A percentile compares a stretch with the other conserved stretches of the same genome.
Conservation (phyloP, 208 protist genomes). For the Lotmaria passim region DNA sequence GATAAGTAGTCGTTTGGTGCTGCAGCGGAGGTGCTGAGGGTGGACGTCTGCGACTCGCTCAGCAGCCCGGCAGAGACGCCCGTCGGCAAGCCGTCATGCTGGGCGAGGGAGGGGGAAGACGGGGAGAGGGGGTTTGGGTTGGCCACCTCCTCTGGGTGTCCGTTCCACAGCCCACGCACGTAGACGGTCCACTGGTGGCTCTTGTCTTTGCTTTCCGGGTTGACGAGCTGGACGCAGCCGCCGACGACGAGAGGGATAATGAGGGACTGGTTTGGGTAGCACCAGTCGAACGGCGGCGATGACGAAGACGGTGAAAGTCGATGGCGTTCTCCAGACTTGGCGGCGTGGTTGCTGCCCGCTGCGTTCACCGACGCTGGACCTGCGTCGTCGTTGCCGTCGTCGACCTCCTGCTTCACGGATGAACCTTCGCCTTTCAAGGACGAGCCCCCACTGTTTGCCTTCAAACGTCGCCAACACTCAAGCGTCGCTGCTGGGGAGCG, state of each 20-base stretch:
- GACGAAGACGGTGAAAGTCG: too few species aligned
- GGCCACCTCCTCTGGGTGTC: slow-evolving; percentile 35
- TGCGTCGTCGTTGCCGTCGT: not conserved
- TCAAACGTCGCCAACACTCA: too few species aligned
- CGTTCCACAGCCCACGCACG: slow-evolving; percentile 83
- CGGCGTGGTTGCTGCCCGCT: too few species aligned
- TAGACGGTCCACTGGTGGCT: slow-evolving; percentile 91
- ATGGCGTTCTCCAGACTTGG: too few species aligned
- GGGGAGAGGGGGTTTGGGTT: not conserved
- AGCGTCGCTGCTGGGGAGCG: not conserved
- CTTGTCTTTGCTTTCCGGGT: slow-evolving; percentile 68
- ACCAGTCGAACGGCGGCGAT: not conserved
- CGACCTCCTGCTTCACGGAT: slow-evolving; percentile 13
- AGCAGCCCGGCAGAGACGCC: too few species aligned
- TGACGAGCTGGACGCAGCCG: slow-evolving; percentile 68
- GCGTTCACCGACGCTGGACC: not conserved
- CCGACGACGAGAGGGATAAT: slow-evolving; percentile 77
- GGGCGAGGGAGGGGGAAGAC: not conserved
- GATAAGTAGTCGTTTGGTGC: slow-evolving; percentile 59
- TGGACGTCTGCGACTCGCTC: slow-evolving; percentile 24
- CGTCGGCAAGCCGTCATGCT: too few species aligned
- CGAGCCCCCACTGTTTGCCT: not conserved
- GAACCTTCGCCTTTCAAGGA: not conserved
- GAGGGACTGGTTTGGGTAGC: slow-evolving; percentile 25
- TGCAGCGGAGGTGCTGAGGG: slow-evolving; percentile 11